These are phyloP conservation scores for Trichophaea hybrida DNA, from an alignment of 2,329 filamentous ascomycete species.

Conservation along the genomic window DNA sequence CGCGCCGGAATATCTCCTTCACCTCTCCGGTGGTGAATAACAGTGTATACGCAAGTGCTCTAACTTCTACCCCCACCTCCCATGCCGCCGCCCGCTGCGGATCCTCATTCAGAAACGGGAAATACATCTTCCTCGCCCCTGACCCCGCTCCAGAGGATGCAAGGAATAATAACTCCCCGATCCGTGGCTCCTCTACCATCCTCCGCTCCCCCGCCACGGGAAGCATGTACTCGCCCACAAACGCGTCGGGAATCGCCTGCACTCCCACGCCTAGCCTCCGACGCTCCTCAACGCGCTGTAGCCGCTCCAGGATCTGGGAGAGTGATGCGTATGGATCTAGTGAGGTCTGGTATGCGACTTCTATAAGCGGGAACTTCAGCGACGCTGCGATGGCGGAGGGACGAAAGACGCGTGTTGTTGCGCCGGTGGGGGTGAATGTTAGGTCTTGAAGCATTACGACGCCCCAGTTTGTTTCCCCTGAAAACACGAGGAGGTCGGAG, in stretches of 20 bases:
- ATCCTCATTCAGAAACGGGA: slow-evolving; percentile 22
- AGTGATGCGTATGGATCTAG: slow-evolving; percentile 1
- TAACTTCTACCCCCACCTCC: slow-evolving; percentile 10
- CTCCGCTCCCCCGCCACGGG: background rate
- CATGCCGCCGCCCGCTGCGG: slow-evolving; percentile 13
- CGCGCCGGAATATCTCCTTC: slow-evolving; percentile 13
- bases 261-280: slow-evolving; percentile 3
- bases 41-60: slow-evolving; percentile 12
- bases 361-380: slow-evolving; percentile 6
- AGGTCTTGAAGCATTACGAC: slow-evolving; percentile 22
- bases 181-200: slow-evolving; percentile 8
- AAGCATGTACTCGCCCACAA: slow-evolving; percentile 7
- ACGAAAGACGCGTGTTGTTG: slow-evolving; percentile 8
- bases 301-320: background rate
- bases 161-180: slow-evolving; percentile 12
- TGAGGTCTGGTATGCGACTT: slow-evolving; percentile 1
- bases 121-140: slow-evolving; percentile 11
- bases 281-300: slow-evolving; percentile 5
- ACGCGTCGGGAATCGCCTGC: slow-evolving; percentile 10
- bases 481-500: slow-evolving; percentile 65
- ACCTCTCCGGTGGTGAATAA: slow-evolving; percentile 7
- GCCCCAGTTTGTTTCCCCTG: slow-evolving; percentile 30
- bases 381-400: slow-evolving; percentile 6
- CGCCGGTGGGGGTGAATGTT: background rate
- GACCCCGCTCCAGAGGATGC: background rate